A percentile compares a stretch with the other conserved stretches of the same genome.
phyloP scores from a whole-genome alignment of 1,284 basidiomycete species.

The Ustilago crameri region DNA sequence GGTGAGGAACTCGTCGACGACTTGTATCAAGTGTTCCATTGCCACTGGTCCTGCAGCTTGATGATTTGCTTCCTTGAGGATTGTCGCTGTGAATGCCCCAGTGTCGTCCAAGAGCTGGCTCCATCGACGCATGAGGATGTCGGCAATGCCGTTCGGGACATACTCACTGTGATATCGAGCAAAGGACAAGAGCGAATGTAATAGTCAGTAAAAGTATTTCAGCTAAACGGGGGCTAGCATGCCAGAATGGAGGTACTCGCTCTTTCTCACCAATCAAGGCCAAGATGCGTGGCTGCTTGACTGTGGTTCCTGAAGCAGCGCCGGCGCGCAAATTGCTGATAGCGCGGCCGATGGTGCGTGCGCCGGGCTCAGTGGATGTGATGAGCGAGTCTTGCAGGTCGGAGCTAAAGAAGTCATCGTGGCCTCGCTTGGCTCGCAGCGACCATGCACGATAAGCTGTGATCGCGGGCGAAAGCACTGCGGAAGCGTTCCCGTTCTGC shows the following conservation, averaged over 20 bases:
- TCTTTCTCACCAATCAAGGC: conserved; percentile 58
- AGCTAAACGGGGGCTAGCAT: neutral
- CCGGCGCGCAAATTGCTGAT: conserved; percentile 16
- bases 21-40: conserved; percentile 35
- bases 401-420: conserved; percentile 65
- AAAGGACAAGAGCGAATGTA: neutral
- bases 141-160: conserved; percentile 28
- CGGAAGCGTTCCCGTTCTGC: conserved; percentile 47
- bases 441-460: conserved; percentile 63
- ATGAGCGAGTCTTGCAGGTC: conserved; percentile 43
- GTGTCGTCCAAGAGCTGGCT: conserved; percentile 17
- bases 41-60: conserved; percentile 48
- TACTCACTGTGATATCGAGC: conserved; percentile 42
- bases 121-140: conserved; percentile 43
- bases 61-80: conserved; percentile 55
- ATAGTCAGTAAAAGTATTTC: neutral
- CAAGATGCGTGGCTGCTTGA: conserved; percentile 29
- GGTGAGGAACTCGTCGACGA: conserved; percentile 27
- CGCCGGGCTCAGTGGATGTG: conserved; percentile 11
- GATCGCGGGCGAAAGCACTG: conserved; percentile 47
- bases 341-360: conserved; percentile 21
- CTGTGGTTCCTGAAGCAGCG: neutral
- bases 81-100: conserved; percentile 25
- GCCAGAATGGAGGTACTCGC: conserved; percentile 30
- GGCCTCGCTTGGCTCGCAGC: conserved; percentile 50